Conservation (phyloP, 139 green algal species). For the Coelastrella sp. region DNA sequence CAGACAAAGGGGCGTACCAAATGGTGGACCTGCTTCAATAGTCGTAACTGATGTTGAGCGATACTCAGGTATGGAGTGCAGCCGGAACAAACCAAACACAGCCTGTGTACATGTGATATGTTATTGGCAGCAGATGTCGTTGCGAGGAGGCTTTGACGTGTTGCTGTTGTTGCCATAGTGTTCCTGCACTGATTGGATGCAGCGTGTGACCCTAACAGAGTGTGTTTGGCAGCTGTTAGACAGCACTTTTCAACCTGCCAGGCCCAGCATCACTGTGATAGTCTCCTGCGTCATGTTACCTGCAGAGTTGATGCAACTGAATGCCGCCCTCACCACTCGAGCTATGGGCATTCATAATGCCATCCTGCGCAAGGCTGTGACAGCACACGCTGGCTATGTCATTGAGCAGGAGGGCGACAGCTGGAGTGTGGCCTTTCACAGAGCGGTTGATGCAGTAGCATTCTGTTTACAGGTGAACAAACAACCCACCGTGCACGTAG, state of each 20-base stretch:
- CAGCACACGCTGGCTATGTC: constrained; percentile 14
- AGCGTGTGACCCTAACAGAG: too few relatives aligned
- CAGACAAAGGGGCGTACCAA: neutral
- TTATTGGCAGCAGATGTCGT: too few relatives aligned
- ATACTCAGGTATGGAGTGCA: neutral
- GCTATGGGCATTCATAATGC: constrained; percentile 49
- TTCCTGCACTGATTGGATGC: too few relatives aligned
- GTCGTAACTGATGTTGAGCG: constrained; percentile 37
- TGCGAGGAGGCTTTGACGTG: too few relatives aligned
- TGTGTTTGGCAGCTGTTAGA: too few relatives aligned
- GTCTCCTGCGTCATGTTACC: neutral
- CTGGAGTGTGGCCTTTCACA: constrained; percentile 64
- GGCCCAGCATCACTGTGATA: too few relatives aligned
- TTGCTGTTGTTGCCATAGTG: too few relatives aligned
- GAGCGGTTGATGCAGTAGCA: constrained; percentile 50
- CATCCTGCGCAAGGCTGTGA: constrained; percentile 18
- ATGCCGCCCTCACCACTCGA: constrained; percentile 4
- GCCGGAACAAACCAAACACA: too few relatives aligned
- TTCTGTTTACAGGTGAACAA: constrained; percentile 51
- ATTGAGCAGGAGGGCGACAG: constrained; percentile 60
- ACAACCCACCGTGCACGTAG: neutral
- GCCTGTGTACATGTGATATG: too few relatives aligned
- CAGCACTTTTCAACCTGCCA: too few relatives aligned
- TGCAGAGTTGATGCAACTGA: constrained; percentile 15
- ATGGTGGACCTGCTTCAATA: neutral